Percentiles rank a stretch among this genome's conserved stretches.
These are phyloP conservation scores for Cavenderia fasciculata DNA, from an alignment of 78 protist species.

Conservation along the genomic window DNA sequence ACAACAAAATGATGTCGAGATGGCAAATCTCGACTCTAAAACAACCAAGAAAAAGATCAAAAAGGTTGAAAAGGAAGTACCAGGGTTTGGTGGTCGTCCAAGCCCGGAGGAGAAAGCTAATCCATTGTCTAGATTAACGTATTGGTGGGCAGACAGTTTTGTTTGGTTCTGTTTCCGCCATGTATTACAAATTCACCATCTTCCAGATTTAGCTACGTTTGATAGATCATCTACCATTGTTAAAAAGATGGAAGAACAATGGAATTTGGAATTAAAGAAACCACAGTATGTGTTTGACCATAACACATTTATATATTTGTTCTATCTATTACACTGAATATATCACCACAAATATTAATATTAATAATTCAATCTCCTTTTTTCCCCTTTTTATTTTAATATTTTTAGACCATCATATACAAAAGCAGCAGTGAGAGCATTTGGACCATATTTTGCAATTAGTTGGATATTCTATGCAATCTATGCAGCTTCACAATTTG, in stretches of 20 bases:
- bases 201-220: slow-evolving; percentile 55
- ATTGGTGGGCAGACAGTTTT: slow-evolving; percentile 54
- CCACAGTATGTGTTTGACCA: slow-evolving; percentile 22
- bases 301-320: background rate
- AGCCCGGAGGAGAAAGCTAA: slow-evolving; percentile 47
- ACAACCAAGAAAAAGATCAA: background rate
- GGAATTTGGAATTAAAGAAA: slow-evolving; percentile 18
- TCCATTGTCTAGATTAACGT: slow-evolving; percentile 1
- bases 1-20: background rate
- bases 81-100: slow-evolving; percentile 27
- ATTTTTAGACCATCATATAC: slow-evolving; percentile 54
- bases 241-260: slow-evolving; percentile 3
- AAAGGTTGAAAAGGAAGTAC: background rate
- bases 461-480: slow-evolving; percentile 63
- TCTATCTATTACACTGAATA: background rate
- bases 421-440: slow-evolving; percentile 57
- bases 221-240: slow-evolving; percentile 21
- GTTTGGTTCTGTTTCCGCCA: slow-evolving; percentile 45
- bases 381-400: no score
- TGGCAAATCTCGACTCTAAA: background rate
- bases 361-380: no score
- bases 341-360: no score
- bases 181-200: slow-evolving; percentile 44
- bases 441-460: slow-evolving; percentile 46
- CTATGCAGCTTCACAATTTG: slow-evolving; percentile 74